A percentile compares a stretch with the other conserved stretches of the same genome.
phyloP scores from a whole-genome alignment of 495 filamentous ascomycete species.

The Collariella sp. region DNA sequence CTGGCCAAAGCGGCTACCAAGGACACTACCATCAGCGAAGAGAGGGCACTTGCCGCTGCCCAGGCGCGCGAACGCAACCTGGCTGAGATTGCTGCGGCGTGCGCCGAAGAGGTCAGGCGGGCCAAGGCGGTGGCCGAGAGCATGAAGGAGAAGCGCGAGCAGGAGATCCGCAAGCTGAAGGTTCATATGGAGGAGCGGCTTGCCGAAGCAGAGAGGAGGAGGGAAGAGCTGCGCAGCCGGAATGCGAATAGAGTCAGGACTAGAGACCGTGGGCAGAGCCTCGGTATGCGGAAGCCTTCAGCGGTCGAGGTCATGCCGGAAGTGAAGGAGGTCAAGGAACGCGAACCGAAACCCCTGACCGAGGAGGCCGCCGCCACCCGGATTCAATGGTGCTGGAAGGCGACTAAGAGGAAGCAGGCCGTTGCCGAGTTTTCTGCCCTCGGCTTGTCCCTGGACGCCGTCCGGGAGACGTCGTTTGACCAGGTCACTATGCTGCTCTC shows the following conservation, averaged over 20 bases:
- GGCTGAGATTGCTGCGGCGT: constrained; percentile 86
- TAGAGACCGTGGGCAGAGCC: constrained; percentile 57
- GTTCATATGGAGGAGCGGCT: constrained; percentile 82
- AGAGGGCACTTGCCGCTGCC: constrained; percentile 80
- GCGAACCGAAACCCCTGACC: constrained; percentile 45
- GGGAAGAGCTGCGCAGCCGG: constrained; percentile 48
- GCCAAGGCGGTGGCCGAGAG: constrained; percentile 91
- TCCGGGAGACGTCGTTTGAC: constrained; percentile 72
- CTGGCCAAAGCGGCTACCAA: constrained; percentile 68
- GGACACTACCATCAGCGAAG: constrained; percentile 56
- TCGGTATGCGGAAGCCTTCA: constrained; percentile 41
- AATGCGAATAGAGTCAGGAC: constrained; percentile 45
- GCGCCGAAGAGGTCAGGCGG: constrained; percentile 88
- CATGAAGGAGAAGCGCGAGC: constrained; percentile 81
- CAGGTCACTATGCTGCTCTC: constrained; percentile 69
- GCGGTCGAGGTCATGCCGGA: constrained; percentile 43
- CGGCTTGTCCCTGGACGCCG: constrained; percentile 62
- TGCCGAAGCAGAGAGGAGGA: constrained; percentile 76
- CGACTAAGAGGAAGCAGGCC: constrained; percentile 47
- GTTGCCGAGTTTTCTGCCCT: constrained; percentile 60
- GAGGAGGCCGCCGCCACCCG: constrained; percentile 58
- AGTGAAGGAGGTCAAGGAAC: constrained; percentile 42
- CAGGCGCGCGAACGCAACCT: constrained; percentile 84
- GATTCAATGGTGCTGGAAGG: constrained; percentile 75
- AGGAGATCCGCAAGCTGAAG: constrained; percentile 64